Percentiles rank a stretch among this genome's conserved stretches.
Evolutionary conservation across 2,329 filamentous ascomycete genomes (phyloP).

Genomic region (Paracamarosporium sp.): DNA sequence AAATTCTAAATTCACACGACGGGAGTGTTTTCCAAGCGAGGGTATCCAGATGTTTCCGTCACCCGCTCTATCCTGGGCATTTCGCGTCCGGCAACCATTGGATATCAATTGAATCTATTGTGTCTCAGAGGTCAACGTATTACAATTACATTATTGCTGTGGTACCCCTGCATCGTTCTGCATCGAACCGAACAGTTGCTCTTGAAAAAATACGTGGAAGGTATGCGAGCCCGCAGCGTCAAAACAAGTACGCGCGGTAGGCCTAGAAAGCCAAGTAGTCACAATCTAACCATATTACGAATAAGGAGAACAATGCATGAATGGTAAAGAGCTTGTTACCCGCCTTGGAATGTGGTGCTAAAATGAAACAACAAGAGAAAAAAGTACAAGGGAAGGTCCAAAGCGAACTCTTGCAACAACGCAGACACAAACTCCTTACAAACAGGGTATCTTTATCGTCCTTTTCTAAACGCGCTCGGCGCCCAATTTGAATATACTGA

Average conservation of each 20-base stretch:
- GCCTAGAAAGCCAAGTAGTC: background rate
- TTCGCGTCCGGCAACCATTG: background rate
- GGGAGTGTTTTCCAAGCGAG: background rate
- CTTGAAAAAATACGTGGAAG: background rate
- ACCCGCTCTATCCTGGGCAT: background rate
- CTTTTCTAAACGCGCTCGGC: conserved; percentile 14
- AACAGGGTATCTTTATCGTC: conserved; percentile 32
- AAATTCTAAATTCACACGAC: too few species aligned
- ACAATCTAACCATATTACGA: background rate
- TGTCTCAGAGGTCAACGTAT: background rate
- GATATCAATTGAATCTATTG: background rate
- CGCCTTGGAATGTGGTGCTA: conserved; percentile 2
- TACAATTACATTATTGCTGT: conserved; percentile 7
- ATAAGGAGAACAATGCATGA: conserved; percentile 11
- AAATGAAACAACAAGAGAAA: background rate
- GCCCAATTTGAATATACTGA: conserved; percentile 16
- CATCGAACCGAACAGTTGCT: conserved; percentile 3
- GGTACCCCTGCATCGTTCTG: background rate
- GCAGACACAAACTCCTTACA: conserved; percentile 5
- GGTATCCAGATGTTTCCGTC: background rate
- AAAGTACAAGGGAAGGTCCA: conserved; percentile 1
- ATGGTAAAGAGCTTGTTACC: conserved; percentile 1
- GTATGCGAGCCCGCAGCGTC: conserved; percentile 11
- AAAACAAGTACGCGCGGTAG: conserved; percentile 8
- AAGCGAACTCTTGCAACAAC: conserved; percentile 1